phyloP scores from a whole-genome alignment of 148 eudicot species.

The Drosera capensis region DNA sequence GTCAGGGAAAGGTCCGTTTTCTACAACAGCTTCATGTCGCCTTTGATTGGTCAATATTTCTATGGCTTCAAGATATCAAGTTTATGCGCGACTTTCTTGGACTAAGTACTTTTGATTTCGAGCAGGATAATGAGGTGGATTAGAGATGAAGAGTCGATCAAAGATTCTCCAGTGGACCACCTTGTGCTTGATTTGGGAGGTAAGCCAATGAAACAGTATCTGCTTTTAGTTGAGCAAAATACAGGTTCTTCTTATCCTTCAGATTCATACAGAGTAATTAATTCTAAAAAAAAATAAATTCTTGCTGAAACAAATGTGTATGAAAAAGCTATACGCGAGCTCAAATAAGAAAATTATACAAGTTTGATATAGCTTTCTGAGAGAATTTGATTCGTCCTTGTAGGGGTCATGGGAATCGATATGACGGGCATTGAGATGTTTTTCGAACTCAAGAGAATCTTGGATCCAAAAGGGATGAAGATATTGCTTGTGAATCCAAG shows the following conservation, averaged over 20 bases:
- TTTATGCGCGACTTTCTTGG: neutral
- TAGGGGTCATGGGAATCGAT: slow-evolving; percentile 78
- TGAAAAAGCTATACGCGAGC: no score
- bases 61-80: neutral
- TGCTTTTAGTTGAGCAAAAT: neutral
- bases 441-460: slow-evolving; percentile 30
- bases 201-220: slow-evolving; percentile 7
- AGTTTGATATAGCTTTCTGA: neutral
- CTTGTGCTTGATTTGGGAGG: slow-evolving; percentile 70
- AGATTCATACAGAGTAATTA: neutral
- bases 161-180: slow-evolving; percentile 37
- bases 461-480: slow-evolving; percentile 41
- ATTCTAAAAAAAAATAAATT: neutral
- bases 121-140: slow-evolving; percentile 72
- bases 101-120: neutral
- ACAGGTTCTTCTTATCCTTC: neutral
- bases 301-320: no score
- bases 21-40: neutral
- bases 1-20: slow-evolving; percentile 50
- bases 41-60: neutral
- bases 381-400: neutral
- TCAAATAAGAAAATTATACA: neutral
- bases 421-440: slow-evolving; percentile 73
- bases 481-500: slow-evolving; percentile 59
- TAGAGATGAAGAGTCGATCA: slow-evolving; percentile 43